Evolutionary conservation across 2,329 filamentous ascomycete genomes (phyloP).

Genomic region (Nannizzia gypsea): DNA sequence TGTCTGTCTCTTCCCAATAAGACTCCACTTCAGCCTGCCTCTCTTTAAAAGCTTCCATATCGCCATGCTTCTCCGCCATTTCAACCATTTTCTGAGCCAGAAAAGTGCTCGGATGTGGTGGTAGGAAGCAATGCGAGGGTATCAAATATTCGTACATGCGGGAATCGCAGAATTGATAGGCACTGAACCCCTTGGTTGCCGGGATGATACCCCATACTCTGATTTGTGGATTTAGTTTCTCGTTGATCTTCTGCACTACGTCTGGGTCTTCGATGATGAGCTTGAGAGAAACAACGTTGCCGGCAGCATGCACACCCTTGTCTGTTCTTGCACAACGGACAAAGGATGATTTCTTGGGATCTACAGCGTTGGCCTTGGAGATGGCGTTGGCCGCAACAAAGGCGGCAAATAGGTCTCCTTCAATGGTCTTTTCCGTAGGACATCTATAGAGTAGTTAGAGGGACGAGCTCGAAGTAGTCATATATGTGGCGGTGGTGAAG

Average conservation of each 20-base stretch:
- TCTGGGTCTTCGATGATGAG: conserved; percentile 86
- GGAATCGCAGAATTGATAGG: conserved; percentile 89
- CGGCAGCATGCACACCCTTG: conserved; percentile 92
- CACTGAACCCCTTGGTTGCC: conserved; percentile 83
- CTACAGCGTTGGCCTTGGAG: conserved; percentile 90
- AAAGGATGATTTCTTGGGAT: conserved; percentile 90
- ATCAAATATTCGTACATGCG: conserved; percentile 96
- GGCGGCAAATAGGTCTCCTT: conserved; percentile 85
- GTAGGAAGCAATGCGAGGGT: conserved; percentile 82
- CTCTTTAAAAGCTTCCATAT: conserved; percentile 54
- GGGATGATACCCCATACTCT: conserved; percentile 87
- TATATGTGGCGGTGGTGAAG: too few species aligned
- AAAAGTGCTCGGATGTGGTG: conserved; percentile 79
- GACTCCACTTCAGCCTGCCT: conserved; percentile 64
- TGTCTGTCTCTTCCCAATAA: conserved; percentile 76
- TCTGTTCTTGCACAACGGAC: conserved; percentile 91
- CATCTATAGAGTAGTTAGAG: conserved; percentile 26
- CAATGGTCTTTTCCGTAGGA: conserved; percentile 72
- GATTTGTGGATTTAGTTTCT: conserved; percentile 72
- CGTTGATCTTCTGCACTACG: conserved; percentile 84
- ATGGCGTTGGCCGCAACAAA: conserved; percentile 87
- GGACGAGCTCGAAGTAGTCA: background rate
- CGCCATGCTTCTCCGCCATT: conserved; percentile 59
- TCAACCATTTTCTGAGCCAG: conserved; percentile 75
- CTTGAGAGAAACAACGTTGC: conserved; percentile 90